phyloP scores from a whole-genome alignment of 2,329 filamentous ascomycete genomes.

The Chaetoscypha palmicola region DNA sequence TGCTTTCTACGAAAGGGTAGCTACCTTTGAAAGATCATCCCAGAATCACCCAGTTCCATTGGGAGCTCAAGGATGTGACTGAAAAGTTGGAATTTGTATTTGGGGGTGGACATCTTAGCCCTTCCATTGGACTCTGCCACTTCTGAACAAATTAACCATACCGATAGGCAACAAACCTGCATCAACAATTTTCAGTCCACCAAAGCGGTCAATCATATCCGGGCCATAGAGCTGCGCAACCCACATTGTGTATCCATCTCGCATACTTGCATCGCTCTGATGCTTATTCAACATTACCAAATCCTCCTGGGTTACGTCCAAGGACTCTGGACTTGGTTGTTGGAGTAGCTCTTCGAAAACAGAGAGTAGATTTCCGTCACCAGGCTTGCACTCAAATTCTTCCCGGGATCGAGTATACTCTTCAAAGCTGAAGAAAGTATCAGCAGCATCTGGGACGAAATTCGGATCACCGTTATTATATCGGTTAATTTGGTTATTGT shows the following conservation, averaged over 20 bases:
- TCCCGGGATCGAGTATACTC: conserved; percentile 35
- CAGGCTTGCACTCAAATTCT: conserved; percentile 26
- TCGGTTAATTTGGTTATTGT: conserved; percentile 11
- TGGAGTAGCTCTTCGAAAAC: conserved; percentile 30
- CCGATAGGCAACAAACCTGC: conserved; percentile 36
- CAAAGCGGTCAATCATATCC: conserved; percentile 36
- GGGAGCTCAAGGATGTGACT: too few species aligned
- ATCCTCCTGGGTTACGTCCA: conserved; percentile 21
- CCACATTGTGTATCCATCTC: conserved; percentile 34
- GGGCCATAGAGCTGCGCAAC: conserved; percentile 33
- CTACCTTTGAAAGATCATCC: too few species aligned
- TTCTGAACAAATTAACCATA: conserved; percentile 34
- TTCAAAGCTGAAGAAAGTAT: conserved; percentile 35
- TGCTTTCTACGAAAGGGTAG: too few species aligned
- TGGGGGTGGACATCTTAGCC: conserved; percentile 30
- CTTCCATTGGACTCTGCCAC: conserved; percentile 34
- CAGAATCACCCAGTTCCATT: too few species aligned
- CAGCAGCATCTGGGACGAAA: conserved; percentile 11
- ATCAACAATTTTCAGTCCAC: conserved; percentile 35
- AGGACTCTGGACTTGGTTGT: conserved; percentile 24
- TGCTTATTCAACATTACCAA: conserved; percentile 2
- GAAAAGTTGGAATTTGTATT: too few species aligned
- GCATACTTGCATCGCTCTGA: conserved; percentile 7
- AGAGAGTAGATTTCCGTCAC: conserved; percentile 8
- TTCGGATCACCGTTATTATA: conserved; percentile 12